Conservation (phyloP, 2,329 filamentous ascomycete genomes). For the Alternaria brassicae region DNA sequence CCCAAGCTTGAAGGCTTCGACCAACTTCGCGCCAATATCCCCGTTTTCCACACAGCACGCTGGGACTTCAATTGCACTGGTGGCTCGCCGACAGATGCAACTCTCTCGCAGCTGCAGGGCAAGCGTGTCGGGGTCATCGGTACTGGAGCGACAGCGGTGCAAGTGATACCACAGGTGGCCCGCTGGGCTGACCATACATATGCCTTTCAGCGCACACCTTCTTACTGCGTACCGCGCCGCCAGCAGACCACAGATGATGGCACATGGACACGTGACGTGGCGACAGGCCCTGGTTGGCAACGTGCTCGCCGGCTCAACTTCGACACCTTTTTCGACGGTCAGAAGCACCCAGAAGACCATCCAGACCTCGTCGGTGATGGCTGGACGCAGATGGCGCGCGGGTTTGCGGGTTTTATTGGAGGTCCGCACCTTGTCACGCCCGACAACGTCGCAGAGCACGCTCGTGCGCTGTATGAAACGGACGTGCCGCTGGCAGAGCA, state of each 20-base stretch:
- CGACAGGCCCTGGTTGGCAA: constrained; percentile 57
- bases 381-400: constrained; percentile 49
- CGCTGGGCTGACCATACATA: constrained; percentile 46
- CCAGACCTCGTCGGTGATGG: constrained; percentile 57
- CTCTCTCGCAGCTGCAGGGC: constrained; percentile 22
- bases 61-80: constrained; percentile 56
- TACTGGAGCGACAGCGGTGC: constrained; percentile 54
- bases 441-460: constrained; percentile 1
- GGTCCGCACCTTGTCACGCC: constrained; percentile 13
- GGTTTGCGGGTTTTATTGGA: constrained; percentile 26
- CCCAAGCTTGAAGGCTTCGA: constrained; percentile 53
- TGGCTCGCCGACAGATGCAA: constrained; percentile 40
- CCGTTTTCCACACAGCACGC: constrained; percentile 54
- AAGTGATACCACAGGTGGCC: constrained; percentile 52
- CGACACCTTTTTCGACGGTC: constrained; percentile 32
- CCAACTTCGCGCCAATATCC: constrained; percentile 33
- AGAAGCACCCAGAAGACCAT: constrained; percentile 35
- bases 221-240: constrained; percentile 44
- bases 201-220: constrained; percentile 55
- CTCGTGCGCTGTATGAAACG: constrained; percentile 5
- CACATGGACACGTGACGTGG: constrained; percentile 51
- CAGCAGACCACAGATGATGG: constrained; percentile 53
- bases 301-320: constrained; percentile 54
- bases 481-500: constrained; percentile 6
- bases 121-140: constrained; percentile 55